Conservation (phyloP, 371 early-diverging fungal species). For the Circinella umbellata region DNA sequence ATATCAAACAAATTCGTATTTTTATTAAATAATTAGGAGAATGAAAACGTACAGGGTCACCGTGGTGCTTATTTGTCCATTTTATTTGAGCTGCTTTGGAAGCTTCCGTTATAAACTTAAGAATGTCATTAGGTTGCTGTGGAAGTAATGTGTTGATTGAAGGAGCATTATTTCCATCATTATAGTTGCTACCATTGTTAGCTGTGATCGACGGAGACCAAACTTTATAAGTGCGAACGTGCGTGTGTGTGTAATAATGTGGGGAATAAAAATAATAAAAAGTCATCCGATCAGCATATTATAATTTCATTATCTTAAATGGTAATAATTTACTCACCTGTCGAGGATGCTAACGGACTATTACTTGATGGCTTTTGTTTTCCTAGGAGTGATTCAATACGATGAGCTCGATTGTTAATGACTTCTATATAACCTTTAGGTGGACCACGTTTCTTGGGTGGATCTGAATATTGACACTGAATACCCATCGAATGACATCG, state of each 20-base stretch:
- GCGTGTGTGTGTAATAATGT: neutral
- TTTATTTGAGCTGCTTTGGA: slow-evolving; percentile 9
- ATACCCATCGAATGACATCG: slow-evolving; percentile 41
- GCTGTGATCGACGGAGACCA: slow-evolving; percentile 9
- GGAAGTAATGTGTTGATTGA: slow-evolving; percentile 1
- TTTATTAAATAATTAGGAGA: neutral
- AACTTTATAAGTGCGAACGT: neutral
- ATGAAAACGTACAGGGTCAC: slow-evolving; percentile 36
- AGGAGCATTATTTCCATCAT: neutral
- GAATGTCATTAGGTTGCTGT: slow-evolving; percentile 12
- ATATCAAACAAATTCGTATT: neutral
- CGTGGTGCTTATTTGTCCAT: neutral
- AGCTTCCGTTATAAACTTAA: slow-evolving; percentile 5
- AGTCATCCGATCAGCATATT: no score
- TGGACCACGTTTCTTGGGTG: slow-evolving; percentile 63
- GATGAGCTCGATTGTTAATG: slow-evolving; percentile 73
- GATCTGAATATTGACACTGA: slow-evolving; percentile 40
- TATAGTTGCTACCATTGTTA: slow-evolving; percentile 3
- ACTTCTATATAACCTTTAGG: slow-evolving; percentile 77
- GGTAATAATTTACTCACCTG: neutral
- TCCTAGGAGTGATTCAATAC: slow-evolving; percentile 63
- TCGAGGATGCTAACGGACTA: neutral
- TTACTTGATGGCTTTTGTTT: neutral
- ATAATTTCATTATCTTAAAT: no score
- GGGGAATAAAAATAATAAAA: neutral